Evolutionary conservation across 2,329 filamentous ascomycete genomes (phyloP).

Genomic region (Aureobasidium sp.): DNA sequence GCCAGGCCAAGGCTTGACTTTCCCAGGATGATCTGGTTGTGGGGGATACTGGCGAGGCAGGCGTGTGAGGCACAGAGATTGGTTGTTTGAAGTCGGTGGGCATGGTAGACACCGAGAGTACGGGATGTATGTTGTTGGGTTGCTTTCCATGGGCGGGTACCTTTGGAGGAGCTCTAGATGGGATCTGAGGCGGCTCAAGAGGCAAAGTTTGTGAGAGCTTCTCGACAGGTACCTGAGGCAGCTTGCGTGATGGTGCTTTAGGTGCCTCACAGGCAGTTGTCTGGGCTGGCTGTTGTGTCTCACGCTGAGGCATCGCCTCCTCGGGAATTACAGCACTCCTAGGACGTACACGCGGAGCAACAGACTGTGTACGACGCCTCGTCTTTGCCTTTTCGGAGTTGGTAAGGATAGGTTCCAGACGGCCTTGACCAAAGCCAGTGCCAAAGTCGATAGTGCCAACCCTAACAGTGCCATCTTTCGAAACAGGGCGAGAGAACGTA

Average conservation of each 20-base stretch:
- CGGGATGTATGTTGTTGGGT: background rate
- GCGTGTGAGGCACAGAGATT: background rate
- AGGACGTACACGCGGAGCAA: background rate
- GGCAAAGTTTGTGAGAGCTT: background rate
- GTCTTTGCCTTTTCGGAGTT: conserved; percentile 1
- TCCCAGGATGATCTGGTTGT: conserved; percentile 19
- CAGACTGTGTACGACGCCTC: conserved; percentile 9
- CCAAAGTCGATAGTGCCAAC: conserved; percentile 13
- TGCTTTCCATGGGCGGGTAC: background rate
- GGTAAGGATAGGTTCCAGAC: conserved; percentile 1
- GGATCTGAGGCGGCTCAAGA: background rate
- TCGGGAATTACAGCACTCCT: background rate
- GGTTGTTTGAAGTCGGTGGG: background rate
- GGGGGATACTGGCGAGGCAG: background rate
- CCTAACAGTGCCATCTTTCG: background rate
- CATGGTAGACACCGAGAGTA: background rate
- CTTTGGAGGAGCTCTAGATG: background rate
- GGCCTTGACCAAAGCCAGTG: conserved; percentile 7
- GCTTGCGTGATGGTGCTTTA: background rate
- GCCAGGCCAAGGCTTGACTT: conserved; percentile 24
- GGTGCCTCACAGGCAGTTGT: background rate
- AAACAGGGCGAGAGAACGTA: background rate
- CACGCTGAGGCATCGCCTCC: background rate
- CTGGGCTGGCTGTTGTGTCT: background rate
- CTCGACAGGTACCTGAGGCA: background rate